Conservation (phyloP, 768 basidiomycete species). For the Suillus cothurnatus region DNA sequence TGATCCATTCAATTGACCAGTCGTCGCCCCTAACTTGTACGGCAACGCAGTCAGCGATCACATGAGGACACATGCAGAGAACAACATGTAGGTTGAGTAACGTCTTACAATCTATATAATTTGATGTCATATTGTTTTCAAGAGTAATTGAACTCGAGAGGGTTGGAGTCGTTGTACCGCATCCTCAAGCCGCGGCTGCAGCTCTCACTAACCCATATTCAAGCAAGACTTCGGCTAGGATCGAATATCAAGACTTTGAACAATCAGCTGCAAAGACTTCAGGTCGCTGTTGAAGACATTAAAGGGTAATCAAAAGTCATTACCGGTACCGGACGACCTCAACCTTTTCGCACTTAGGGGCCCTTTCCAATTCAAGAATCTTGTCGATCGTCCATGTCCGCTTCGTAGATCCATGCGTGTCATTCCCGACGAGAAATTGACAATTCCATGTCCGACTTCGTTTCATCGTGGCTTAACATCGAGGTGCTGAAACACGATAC, state of each 20-base stretch:
- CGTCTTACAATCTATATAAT: constrained; percentile 2
- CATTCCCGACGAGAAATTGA: constrained; percentile 8
- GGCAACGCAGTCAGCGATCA: not conserved
- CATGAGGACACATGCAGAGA: not conserved
- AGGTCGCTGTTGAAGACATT: not conserved
- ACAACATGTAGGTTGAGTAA: not conserved
- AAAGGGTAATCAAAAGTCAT: not conserved
- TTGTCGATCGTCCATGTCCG: not conserved
- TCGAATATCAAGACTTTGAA: not conserved
- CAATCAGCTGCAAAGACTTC: not conserved
- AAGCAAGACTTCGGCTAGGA: not conserved
- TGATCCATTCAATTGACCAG: not conserved
- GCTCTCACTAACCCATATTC: constrained; percentile 3
- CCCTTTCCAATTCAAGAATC: constrained; percentile 10
- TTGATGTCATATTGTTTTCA: constrained; percentile 1
- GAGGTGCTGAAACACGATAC: constrained; percentile 10
- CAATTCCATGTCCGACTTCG: not conserved
- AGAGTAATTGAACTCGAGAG: not conserved
- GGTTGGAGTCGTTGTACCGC: not conserved
- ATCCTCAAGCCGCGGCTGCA: no score
- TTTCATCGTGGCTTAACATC: constrained; percentile 7
- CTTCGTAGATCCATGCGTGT: constrained; percentile 6
- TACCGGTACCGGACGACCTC: not conserved
- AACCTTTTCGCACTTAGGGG: not conserved
- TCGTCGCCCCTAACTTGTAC: not conserved